Evolutionary conservation across 495 filamentous ascomycete species (phyloP).

Genomic region (Xanthoparmelia taractica): DNA sequence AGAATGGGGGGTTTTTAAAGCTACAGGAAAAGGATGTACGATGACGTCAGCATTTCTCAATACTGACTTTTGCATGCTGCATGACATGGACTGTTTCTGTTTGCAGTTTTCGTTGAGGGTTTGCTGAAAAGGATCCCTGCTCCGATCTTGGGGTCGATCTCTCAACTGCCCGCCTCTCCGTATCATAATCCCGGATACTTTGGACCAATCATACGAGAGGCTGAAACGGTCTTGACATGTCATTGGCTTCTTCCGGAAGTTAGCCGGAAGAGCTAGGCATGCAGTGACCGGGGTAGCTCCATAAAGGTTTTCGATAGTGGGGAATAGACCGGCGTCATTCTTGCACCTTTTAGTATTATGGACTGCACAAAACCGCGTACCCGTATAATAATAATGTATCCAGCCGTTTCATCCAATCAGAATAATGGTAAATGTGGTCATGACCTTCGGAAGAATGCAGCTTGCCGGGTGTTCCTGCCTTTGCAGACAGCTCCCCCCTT

Average conservation of each 20-base stretch:
- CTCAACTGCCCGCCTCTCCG: too few relatives aligned
- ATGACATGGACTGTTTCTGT: too few relatives aligned
- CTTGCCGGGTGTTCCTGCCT: background rate
- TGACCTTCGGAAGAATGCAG: background rate
- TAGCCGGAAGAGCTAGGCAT: background rate
- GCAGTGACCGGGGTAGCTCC: conserved; percentile 6
- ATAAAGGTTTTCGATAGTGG: background rate
- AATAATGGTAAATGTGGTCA: background rate
- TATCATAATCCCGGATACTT: too few relatives aligned
- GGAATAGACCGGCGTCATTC: background rate
- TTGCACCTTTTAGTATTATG: background rate
- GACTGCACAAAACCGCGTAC: background rate
- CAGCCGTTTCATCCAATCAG: background rate
- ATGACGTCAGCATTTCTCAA: too few relatives aligned
- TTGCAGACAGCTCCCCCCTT: background rate
- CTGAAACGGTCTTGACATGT: background rate
- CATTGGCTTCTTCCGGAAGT: background rate
- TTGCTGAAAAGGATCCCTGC: too few relatives aligned
- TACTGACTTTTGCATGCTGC: too few relatives aligned
- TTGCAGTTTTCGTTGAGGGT: too few relatives aligned
- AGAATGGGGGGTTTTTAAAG: too few relatives aligned
- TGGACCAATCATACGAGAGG: too few relatives aligned
- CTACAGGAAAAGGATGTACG: too few relatives aligned
- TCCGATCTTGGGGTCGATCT: too few relatives aligned
- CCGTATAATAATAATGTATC: background rate